These are phyloP conservation scores for Mycosphaerelloides madeirae DNA, from an alignment of 2,329 filamentous ascomycete species.

Conservation along the genomic window DNA sequence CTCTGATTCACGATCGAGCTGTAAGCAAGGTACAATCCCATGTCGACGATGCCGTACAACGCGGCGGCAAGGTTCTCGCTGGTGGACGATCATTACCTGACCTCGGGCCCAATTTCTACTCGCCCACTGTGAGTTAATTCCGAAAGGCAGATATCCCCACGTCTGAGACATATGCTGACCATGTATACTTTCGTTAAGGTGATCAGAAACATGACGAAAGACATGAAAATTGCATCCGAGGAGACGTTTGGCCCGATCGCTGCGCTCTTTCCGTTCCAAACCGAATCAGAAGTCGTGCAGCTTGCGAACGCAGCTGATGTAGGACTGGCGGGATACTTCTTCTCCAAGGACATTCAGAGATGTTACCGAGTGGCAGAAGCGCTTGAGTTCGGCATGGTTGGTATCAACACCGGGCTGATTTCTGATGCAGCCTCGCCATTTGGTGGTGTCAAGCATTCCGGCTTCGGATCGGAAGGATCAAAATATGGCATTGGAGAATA, in stretches of 20 bases:
- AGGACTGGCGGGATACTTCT: constrained; percentile 92
- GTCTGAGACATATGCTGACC: too few species aligned
- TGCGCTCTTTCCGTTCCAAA: constrained; percentile 81
- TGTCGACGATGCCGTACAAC: constrained; percentile 70
- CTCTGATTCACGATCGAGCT: constrained; percentile 79
- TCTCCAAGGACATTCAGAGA: constrained; percentile 58
- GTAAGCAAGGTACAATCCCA: constrained; percentile 74
- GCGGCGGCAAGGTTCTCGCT: constrained; percentile 69
- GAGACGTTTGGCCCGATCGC: constrained; percentile 96
- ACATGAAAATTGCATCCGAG: constrained; percentile 80
- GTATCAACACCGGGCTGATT: constrained; percentile 52
- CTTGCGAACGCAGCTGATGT: constrained; percentile 79
- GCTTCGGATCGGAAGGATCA: constrained; percentile 50
- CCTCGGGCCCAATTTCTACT: constrained; percentile 79
- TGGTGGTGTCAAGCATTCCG: constrained; percentile 46
- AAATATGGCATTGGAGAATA: constrained; percentile 49
- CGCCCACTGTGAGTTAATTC: constrained; percentile 63
- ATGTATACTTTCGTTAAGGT: too few species aligned
- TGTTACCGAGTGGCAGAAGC: constrained; percentile 59
- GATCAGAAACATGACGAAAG: constrained; percentile 74
- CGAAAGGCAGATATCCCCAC: too few species aligned
- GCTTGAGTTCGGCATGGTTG: constrained; percentile 82
- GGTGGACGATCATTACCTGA: constrained; percentile 71
- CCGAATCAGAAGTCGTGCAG: constrained; percentile 80
- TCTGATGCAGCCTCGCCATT: constrained; percentile 45